Conservation (phyloP, 148 eudicot genomes). For the Vaccinium vitisidaea region DNA sequence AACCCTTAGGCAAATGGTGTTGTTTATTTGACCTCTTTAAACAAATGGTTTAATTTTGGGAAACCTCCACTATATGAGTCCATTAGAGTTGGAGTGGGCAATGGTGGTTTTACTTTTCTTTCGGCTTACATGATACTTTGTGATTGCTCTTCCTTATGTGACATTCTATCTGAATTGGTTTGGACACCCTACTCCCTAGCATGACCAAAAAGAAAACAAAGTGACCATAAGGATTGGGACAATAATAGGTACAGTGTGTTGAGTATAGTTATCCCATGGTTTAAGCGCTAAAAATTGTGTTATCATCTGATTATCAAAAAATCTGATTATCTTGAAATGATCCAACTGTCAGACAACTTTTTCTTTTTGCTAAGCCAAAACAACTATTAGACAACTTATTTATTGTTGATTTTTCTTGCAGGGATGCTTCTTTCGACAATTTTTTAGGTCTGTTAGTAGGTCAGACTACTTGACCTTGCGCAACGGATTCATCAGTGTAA, state of each 20-base stretch:
- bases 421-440: slow-evolving; percentile 93
- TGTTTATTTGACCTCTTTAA: neutral
- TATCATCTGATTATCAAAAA: neutral
- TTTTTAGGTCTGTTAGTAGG: slow-evolving; percentile 73
- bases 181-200: neutral
- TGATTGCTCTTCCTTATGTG: neutral
- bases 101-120: neutral
- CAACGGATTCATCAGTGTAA: slow-evolving; percentile 82
- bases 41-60: neutral
- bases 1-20: neutral
- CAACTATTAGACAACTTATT: neutral
- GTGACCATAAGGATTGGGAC: neutral
- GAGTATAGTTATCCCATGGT: neutral
- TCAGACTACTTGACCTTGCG: slow-evolving; percentile 88
- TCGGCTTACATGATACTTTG: neutral
- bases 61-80: neutral
- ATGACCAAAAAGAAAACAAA: neutral
- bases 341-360: neutral
- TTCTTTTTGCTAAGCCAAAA: neutral
- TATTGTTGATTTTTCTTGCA: slow-evolving; percentile 19
- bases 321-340: neutral
- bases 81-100: neutral
- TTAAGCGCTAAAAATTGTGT: neutral
- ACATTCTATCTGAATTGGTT: neutral
- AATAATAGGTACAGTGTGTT: neutral